phyloP scores from a whole-genome alignment of 192 early-diverging fungal genomes.

The Coemansia sp. region DNA sequence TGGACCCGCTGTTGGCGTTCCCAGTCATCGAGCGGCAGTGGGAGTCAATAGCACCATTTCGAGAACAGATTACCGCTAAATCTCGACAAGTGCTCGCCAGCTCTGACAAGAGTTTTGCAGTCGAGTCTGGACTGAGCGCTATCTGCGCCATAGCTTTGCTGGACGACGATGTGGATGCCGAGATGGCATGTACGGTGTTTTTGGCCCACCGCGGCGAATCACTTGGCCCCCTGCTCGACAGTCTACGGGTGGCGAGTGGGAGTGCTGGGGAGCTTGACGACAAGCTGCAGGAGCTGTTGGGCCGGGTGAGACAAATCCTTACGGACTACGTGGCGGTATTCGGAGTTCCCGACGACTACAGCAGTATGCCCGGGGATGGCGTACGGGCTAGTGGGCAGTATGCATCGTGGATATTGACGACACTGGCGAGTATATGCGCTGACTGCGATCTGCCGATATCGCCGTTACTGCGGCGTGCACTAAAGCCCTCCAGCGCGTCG shows the following conservation, averaged over 20 bases:
- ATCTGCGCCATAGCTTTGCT: slow-evolving; percentile 44
- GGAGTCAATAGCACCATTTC: slow-evolving; percentile 39
- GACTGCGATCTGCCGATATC: slow-evolving; percentile 40
- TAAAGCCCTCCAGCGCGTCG: not conserved
- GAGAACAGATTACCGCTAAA: slow-evolving; percentile 31
- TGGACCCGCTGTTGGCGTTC: slow-evolving; percentile 42
- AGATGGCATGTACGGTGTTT: slow-evolving; percentile 43
- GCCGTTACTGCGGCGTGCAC: slow-evolving; percentile 7
- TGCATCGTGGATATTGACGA: slow-evolving; percentile 46
- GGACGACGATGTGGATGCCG: slow-evolving; percentile 34
- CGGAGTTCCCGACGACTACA: slow-evolving; percentile 17
- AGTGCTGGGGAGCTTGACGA: slow-evolving; percentile 5
- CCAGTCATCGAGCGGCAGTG: slow-evolving; percentile 51
- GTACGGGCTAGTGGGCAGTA: not conserved
- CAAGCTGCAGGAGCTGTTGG: slow-evolving; percentile 31
- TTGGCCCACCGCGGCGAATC: slow-evolving; percentile 38
- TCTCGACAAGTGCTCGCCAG: slow-evolving; percentile 20
- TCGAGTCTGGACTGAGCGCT: slow-evolving; percentile 26
- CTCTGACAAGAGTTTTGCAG: not conserved
- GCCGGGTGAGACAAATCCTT: slow-evolving; percentile 25
- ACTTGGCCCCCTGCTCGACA: slow-evolving; percentile 26
- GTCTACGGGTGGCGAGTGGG: not conserved
- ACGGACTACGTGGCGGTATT: slow-evolving; percentile 37
- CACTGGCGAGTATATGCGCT: slow-evolving; percentile 43
- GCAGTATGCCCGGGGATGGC: not conserved